Conservation (phyloP, 179 eudicot species). For the Silene coronaria region DNA sequence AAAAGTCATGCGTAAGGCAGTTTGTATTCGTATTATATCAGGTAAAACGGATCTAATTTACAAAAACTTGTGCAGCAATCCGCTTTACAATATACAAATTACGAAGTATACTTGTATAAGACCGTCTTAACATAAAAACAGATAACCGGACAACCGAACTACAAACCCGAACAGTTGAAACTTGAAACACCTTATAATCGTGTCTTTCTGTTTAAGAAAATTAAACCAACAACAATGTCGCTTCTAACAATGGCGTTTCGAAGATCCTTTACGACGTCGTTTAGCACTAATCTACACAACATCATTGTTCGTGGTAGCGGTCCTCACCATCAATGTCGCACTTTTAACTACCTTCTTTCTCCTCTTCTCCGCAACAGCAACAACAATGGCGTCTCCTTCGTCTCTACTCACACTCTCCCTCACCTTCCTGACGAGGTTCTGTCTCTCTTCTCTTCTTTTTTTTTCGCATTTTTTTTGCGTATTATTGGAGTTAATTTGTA, state of each 20-base stretch:
- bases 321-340: slow-evolving; percentile 2
- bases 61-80: too few relatives aligned
- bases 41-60: too few relatives aligned
- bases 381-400: neutral
- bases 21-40: too few relatives aligned
- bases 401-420: slow-evolving; percentile 13
- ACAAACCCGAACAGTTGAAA: neutral
- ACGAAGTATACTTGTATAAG: too few relatives aligned
- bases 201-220: neutral
- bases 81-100: too few relatives aligned
- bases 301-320: neutral
- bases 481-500: neutral
- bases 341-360: slow-evolving; percentile 4
- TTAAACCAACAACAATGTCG: neutral
- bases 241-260: slow-evolving; percentile 9
- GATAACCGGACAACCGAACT: neutral
- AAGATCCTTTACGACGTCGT: slow-evolving; percentile 14
- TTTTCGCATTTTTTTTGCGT: neutral
- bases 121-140: too few relatives aligned
- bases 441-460: neutral
- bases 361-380: neutral
- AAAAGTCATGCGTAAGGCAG: too few relatives aligned
- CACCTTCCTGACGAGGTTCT: slow-evolving; percentile 19
- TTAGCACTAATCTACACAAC: neutral
- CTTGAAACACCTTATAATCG: too few relatives aligned